phyloP scores from a whole-genome alignment of 371 early-diverging fungal genomes.

The Mortierella sp. region DNA sequence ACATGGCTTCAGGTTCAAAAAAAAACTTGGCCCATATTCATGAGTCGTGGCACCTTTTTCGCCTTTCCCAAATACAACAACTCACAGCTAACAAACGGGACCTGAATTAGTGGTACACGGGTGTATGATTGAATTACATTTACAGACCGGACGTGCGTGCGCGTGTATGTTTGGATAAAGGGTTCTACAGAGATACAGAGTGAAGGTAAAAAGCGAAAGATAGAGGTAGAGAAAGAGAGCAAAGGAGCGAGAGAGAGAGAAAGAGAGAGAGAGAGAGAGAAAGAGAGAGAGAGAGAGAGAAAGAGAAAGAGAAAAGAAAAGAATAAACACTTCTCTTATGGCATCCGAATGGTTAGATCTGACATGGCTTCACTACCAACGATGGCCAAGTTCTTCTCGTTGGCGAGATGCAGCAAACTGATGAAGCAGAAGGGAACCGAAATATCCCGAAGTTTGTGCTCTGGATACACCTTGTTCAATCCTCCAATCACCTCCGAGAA shows the following conservation, averaged over 20 bases:
- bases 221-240: background rate
- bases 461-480: constrained; percentile 78
- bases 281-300: background rate
- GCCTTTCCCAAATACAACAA: too few relatives aligned
- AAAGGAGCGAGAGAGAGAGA: background rate
- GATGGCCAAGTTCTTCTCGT: constrained; percentile 83
- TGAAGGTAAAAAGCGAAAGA: too few relatives aligned
- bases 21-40: too few relatives aligned
- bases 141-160: too few relatives aligned
- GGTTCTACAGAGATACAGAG: too few relatives aligned
- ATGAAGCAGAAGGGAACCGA: constrained; percentile 97
- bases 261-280: background rate
- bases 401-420: constrained; percentile 94
- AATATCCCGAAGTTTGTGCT: constrained; percentile 84
- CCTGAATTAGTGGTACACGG: too few relatives aligned
- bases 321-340: background rate
- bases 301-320: background rate
- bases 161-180: too few relatives aligned
- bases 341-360: constrained; percentile 36
- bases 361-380: constrained; percentile 30
- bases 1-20: too few relatives aligned
- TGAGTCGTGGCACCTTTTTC: too few relatives aligned
- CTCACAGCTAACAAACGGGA: too few relatives aligned
- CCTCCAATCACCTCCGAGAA: constrained; percentile 80
- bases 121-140: too few relatives aligned